Evolutionary conservation across 2,329 filamentous ascomycete genomes (phyloP), one percentile per base, ranked within the genome.

Genomic region (Paradendryphiella salina): DNA sequence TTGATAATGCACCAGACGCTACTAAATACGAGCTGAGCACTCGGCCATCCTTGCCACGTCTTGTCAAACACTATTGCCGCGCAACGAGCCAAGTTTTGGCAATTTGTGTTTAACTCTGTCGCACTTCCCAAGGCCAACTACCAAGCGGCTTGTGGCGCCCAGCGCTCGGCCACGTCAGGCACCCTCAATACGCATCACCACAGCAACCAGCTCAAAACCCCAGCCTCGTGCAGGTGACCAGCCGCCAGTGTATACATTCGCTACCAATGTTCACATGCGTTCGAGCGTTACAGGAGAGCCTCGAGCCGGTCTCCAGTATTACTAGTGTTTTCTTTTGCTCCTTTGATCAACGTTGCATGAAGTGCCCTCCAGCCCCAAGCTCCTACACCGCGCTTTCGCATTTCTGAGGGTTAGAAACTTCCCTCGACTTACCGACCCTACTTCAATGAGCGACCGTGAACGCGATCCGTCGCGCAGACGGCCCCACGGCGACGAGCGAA

Each of bases 181-280:
- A 61, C 47, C 40, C 41, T 60, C 58, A 65, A 67, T 50, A 63
- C 41, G 11, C 46, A 50, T 70, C 60, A 36, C 66, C 64, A 54
- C 54, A 63, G 68, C 67, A 70, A 71, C 69, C 43, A 40, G 42
- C 14, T 33, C 38, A 44, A 29, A 52, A 34, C 33, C 50, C 37
- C 47, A 59, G 57, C 55, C 56, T 63, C 56, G 54, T 46, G 52
- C 51, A 42, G 48, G 53, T 49, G 47, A 42, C 32, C 38, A 34
- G 46, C 56, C 50, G 40, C 50, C 51, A 61, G 60, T 62, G 51
- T 66, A 65, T 63, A 66, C 67, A 59, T 66, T 56, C 57, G 52
- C 56, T 60, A 54, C 52, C 51, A 42, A 26, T 54, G 28, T 18
- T 48, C 40, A 44, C 31, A 48, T 47, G 46, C 47, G 29, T 35